phyloP scores from a whole-genome alignment of 2,329 filamentous ascomycete genomes.

The Penicillium sp. region DNA sequence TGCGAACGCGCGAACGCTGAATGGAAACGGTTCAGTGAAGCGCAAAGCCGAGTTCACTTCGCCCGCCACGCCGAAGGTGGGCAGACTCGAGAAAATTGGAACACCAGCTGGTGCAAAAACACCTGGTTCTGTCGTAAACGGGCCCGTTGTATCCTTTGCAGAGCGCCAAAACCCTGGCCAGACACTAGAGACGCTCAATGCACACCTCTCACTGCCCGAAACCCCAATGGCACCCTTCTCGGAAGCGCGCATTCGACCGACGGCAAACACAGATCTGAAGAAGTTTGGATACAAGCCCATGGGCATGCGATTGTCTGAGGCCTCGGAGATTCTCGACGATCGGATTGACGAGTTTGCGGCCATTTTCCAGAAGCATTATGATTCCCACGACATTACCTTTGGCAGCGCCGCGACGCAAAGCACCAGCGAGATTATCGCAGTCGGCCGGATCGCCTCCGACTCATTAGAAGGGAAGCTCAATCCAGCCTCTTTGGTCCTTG shows the following conservation, averaged over 20 bases:
- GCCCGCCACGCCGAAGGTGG: conserved; percentile 45
- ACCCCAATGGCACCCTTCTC: conserved; percentile 70
- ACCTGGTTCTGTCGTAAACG: conserved; percentile 38
- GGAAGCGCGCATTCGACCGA: conserved; percentile 79
- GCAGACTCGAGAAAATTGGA: conserved; percentile 49
- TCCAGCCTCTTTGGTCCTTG: conserved; percentile 78
- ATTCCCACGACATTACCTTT: conserved; percentile 76
- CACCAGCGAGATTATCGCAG: conserved; percentile 82
- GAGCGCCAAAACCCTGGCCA: conserved; percentile 79
- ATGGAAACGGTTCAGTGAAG: conserved; percentile 51
- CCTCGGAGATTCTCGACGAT: conserved; percentile 91
- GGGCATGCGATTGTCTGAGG: conserved; percentile 91
- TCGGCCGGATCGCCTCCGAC: conserved; percentile 90
- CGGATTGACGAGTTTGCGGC: conserved; percentile 85
- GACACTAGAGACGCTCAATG: conserved; percentile 79
- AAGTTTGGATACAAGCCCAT: conserved; percentile 91
- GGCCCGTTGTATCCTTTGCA: conserved; percentile 63
- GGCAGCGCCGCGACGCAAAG: conserved; percentile 84
- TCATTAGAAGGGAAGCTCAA: conserved; percentile 83
- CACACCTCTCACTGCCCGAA: conserved; percentile 67
- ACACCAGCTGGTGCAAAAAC: conserved; percentile 52
- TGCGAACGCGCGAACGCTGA: conserved; percentile 38
- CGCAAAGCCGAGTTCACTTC: conserved; percentile 55
- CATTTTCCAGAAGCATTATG: conserved; percentile 72
- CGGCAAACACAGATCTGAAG: conserved; percentile 82